Base-by-base conservation (phyloP, 225 moss, liverwort and hornwort genomes). In the Sphagnum tenellum region DNA sequence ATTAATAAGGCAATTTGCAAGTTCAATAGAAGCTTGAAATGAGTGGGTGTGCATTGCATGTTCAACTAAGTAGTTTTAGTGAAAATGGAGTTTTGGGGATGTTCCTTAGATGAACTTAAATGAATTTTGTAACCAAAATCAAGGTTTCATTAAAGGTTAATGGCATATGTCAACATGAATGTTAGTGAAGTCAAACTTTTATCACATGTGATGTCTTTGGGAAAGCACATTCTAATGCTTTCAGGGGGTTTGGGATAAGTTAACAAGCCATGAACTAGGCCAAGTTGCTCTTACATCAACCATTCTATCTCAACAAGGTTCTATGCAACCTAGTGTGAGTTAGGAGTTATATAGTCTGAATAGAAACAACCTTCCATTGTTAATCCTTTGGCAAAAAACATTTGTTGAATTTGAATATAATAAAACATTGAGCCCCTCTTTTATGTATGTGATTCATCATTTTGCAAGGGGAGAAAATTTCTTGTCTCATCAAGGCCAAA, bases 181-280 rank as follows among this genome's bases (percentile, higher is more conserved):
- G n/a, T n/a, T n/a, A n/a, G n/a, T n/a, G n/a, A 10, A 67, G 55
- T 55, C 50, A 45, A 59, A 63, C 44, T 48, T 48, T 55, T 45
- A 58, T 57, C 46, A 49, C 55, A 54, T 45, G 75, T 70, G 75
- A 74, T 85, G 68, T 84, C 81, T 64, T n/a, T 95, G 64, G 88
- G 74, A 67, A 81, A 78, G 64, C 81, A 80, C 49, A 47, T 79
- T 45, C 83, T 90, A 72, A 67, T 77, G 64, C 75, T 93, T 62
- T 79, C 89, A 75, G n/a, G 83, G 85, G 65, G 87, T 80, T 54
- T 79, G 90, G 70, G 74, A 73, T 68, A 89, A 87, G 68, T 74
- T 98, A 48, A 81, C 89, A 64, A 89, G 90, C 65, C 87, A 93
- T 67, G 85, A 83, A 70, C 62, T 76, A 62, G 93, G 93, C 50